A percentile compares a stretch with the other conserved stretches of the same genome.
These are phyloP conservation scores for Phytophthora rubi DNA, from an alignment of 352 stramenopile species.

Conservation along the genomic window DNA sequence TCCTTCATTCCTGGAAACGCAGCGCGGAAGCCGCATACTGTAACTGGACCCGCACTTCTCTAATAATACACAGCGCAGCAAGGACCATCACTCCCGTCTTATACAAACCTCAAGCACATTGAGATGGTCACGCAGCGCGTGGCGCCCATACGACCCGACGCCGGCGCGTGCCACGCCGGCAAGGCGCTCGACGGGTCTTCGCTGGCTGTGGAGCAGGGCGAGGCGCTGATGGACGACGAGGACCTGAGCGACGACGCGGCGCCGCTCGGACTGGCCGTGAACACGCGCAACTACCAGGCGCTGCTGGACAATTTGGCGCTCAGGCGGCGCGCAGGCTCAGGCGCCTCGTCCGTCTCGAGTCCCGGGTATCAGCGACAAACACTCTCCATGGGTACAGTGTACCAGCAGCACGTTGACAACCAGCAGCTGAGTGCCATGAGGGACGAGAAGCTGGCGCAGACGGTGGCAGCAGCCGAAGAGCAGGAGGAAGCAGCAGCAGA, in stretches of 20 bases:
- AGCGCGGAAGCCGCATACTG: constrained; percentile 5
- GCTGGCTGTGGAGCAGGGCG: constrained; percentile 19
- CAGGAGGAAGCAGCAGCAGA: constrained; percentile 6
- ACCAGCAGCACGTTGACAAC: constrained; percentile 19
- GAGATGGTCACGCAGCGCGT: constrained; percentile 41
- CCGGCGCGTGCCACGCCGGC: constrained; percentile 7
- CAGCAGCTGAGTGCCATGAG: constrained; percentile 15
- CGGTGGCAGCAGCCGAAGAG: neutral
- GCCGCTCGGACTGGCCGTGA: constrained; percentile 59
- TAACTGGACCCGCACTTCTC: neutral
- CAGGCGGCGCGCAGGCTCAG: constrained; percentile 17
- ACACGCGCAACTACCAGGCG: constrained; percentile 70
- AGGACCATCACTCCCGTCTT: neutral
- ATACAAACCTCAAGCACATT: constrained; percentile 15
- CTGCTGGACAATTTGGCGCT: constrained; percentile 50
- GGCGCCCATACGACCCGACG: constrained; percentile 27
- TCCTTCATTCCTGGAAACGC: constrained; percentile 27
- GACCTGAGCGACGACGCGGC: constrained; percentile 23
- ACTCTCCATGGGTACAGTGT: constrained; percentile 27
- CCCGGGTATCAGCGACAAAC: constrained; percentile 23
- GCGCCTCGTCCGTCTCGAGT: constrained; percentile 20
- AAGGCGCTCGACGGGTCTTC: constrained; percentile 27
- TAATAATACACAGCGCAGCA: constrained; percentile 2
- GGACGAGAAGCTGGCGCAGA: constrained; percentile 1
- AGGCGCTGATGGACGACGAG: constrained; percentile 15